These are phyloP conservation scores for Microdochium paspali DNA, from an alignment of 2,329 filamentous ascomycete genomes.

Conservation along the genomic window DNA sequence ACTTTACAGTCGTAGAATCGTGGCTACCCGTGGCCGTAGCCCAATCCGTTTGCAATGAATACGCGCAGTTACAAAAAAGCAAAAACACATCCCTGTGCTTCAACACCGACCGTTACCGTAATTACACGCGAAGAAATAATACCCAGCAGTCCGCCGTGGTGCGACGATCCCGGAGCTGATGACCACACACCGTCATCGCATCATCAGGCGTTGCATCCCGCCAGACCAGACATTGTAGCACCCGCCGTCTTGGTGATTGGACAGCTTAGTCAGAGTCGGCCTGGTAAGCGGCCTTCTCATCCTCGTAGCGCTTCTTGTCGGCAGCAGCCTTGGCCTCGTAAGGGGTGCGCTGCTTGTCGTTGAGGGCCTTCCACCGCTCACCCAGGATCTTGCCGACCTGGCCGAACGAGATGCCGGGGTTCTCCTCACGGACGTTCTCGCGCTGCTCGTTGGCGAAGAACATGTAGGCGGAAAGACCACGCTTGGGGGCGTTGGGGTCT, in stretches of 20 bases:
- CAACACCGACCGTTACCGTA: slow-evolving; percentile 22
- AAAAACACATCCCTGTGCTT: slow-evolving; percentile 19
- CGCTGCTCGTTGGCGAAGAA: slow-evolving; percentile 99
- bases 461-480: slow-evolving; percentile 99
- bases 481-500: slow-evolving; percentile 99
- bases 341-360: slow-evolving; percentile 82
- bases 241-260: slow-evolving; percentile 17
- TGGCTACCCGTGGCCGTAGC: background rate
- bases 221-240: background rate
- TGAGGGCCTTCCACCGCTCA: slow-evolving; percentile 96
- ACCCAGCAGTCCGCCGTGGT: slow-evolving; percentile 13
- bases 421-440: slow-evolving; percentile 95
- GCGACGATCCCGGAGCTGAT: slow-evolving; percentile 10
- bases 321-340: slow-evolving; percentile 95
- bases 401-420: slow-evolving; percentile 94
- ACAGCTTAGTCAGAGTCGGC: slow-evolving; percentile 38
- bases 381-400: slow-evolving; percentile 97
- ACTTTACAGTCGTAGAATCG: slow-evolving; percentile 1
- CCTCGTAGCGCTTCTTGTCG: slow-evolving; percentile 99
- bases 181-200: slow-evolving; percentile 15
- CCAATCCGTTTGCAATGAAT: slow-evolving; percentile 6
- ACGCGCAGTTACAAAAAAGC: slow-evolving; percentile 12
- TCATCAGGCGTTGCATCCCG: background rate
- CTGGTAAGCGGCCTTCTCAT: slow-evolving; percentile 88
- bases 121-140: slow-evolving; percentile 17